phyloP scores from a whole-genome alignment of 352 stramenopile species.

The Sclerospora graminicola region DNA sequence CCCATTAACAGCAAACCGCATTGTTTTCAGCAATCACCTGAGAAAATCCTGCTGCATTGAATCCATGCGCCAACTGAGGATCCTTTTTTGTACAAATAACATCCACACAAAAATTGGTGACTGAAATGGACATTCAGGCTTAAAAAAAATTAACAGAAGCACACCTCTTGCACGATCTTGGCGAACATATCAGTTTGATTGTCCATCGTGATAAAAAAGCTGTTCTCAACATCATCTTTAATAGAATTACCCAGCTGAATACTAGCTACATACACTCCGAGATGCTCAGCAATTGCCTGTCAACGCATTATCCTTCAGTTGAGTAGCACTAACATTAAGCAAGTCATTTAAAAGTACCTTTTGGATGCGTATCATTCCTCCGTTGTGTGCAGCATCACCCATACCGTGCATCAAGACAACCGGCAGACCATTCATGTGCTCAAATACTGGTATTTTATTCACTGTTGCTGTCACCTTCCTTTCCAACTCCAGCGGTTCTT shows the following conservation, averaged over 20 bases:
- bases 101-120: not conserved
- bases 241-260: slow-evolving; percentile 83
- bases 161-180: slow-evolving; percentile 53
- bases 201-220: slow-evolving; percentile 91
- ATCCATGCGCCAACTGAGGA: slow-evolving; percentile 72
- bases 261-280: slow-evolving; percentile 80
- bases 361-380: slow-evolving; percentile 80
- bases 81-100: slow-evolving; percentile 33
- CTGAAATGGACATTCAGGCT: not conserved
- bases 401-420: slow-evolving; percentile 90
- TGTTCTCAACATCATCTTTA: slow-evolving; percentile 86
- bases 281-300: slow-evolving; percentile 56
- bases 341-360: slow-evolving; percentile 29
- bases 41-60: slow-evolving; percentile 90
- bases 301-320: not conserved
- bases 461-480: not conserved
- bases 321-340: not conserved
- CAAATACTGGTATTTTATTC: slow-evolving; percentile 25
- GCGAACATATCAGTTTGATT: slow-evolving; percentile 87
- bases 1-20: too few relatives aligned
- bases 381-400: slow-evolving; percentile 89
- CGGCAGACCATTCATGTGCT: slow-evolving; percentile 27
- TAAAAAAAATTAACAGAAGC: not conserved
- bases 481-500: slow-evolving; percentile 11
- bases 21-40: too few relatives aligned